A percentile compares a stretch with the other conserved stretches of the same genome.
Evolutionary conservation across 208 protist species (phyloP).

Genomic region (Entamoeba moshkovskii): DNA sequence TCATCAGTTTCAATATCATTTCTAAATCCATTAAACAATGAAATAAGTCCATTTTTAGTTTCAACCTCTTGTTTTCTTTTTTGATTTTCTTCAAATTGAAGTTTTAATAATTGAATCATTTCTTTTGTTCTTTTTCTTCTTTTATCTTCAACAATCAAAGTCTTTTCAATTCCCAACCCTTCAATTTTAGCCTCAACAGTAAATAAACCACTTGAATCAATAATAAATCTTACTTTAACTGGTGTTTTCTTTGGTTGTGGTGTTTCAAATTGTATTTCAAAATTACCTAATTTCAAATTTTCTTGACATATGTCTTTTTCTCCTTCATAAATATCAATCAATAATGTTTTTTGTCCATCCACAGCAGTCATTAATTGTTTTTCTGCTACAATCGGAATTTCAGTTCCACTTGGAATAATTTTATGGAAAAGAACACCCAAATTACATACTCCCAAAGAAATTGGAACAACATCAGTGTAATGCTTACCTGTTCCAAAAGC

Average conservation of each 20-base stretch:
- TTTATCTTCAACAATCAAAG: neutral
- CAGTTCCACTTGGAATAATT: neutral
- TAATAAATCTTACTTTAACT: neutral
- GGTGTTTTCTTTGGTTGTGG: neutral
- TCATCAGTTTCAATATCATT: too few species aligned
- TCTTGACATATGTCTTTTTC: neutral
- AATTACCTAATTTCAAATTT: neutral
- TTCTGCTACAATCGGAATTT: neutral
- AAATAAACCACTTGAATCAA: neutral
- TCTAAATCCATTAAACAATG: too few species aligned
- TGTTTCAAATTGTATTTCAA: neutral
- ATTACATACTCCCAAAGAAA: neutral
- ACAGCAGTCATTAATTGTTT: neutral
- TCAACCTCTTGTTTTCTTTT: neutral
- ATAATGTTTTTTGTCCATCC: neutral
- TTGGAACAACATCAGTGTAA: slow-evolving; percentile 15
- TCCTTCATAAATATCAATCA: neutral
- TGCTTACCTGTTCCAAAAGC: neutral
- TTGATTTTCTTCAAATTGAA: neutral
- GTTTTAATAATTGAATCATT: neutral
- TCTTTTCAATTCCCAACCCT: neutral
- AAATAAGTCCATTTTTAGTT: neutral
- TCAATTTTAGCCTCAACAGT: neutral
- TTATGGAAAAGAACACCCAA: neutral
- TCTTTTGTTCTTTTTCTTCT: neutral